Percentiles rank a stretch among this genome's conserved stretches.
These are phyloP conservation scores for Pythium vanterpoolii DNA, from an alignment of 352 stramenopile species.

Conservation along the genomic window DNA sequence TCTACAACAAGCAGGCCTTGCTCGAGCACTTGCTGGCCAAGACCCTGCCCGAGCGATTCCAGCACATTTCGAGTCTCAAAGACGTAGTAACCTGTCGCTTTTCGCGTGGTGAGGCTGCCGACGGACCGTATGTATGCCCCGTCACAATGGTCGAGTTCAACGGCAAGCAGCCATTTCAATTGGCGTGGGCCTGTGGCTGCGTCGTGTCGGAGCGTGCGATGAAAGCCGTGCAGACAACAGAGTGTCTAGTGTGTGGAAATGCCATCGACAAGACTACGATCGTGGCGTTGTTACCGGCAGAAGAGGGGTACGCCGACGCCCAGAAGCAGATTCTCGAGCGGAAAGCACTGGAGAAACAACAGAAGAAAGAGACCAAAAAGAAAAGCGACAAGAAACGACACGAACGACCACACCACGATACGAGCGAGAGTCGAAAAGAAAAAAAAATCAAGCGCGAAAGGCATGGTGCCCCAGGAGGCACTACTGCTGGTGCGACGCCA, in stretches of 20 bases:
- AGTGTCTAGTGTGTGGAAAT: conserved; percentile 69
- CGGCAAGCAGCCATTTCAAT: conserved; percentile 83
- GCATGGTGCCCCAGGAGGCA: not conserved
- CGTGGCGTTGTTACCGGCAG: conserved; percentile 53
- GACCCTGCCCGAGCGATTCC: conserved; percentile 66
- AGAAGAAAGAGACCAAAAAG: conserved; percentile 49
- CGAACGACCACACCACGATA: conserved; percentile 1
- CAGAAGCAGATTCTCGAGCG: conserved; percentile 42
- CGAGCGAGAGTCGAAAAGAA: conserved; percentile 11
- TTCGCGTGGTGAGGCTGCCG: conserved; percentile 14
- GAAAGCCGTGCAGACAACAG: conserved; percentile 72
- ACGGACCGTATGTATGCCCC: conserved; percentile 49
- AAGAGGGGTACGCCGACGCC: conserved; percentile 52
- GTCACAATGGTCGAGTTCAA: conserved; percentile 88
- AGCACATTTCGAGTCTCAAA: conserved; percentile 84
- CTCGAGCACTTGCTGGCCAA: conserved; percentile 80
- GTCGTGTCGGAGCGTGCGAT: conserved; percentile 87
- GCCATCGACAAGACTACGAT: conserved; percentile 49
- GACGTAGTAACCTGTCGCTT: conserved; percentile 82
- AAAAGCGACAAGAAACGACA: conserved; percentile 30
- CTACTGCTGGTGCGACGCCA: not conserved
- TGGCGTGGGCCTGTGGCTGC: conserved; percentile 79
- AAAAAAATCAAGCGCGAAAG: conserved; percentile 19
- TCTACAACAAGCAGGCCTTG: conserved; percentile 92
- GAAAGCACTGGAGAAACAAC: conserved; percentile 46